These are phyloP conservation scores for Neodidymelliopsis sp. DNA, from an alignment of 2,329 filamentous ascomycete species.

Conservation along the genomic window DNA sequence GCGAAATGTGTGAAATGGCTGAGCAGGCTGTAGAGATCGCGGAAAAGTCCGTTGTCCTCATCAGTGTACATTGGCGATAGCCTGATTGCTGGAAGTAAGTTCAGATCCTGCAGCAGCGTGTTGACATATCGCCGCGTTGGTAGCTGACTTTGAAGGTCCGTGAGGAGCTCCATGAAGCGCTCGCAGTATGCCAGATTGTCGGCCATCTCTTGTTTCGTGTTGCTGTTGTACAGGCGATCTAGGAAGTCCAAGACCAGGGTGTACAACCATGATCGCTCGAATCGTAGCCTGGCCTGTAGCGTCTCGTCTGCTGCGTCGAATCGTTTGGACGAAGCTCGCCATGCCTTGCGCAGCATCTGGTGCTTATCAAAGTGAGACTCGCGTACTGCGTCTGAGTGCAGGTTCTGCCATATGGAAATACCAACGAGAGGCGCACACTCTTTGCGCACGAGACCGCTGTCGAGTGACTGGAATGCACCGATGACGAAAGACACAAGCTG, in stretches of 20 bases:
- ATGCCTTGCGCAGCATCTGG: conserved; percentile 82
- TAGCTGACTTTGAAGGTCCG: conserved; percentile 89
- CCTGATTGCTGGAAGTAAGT: conserved; percentile 78
- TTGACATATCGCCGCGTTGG: conserved; percentile 95
- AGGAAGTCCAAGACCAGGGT: conserved; percentile 85
- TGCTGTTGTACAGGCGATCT: conserved; percentile 68
- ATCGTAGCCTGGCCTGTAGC: conserved; percentile 79
- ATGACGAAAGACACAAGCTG: conserved; percentile 92
- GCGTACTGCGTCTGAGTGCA: conserved; percentile 78
- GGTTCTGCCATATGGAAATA: conserved; percentile 94
- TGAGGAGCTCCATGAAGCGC: conserved; percentile 88
- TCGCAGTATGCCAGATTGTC: conserved; percentile 84
- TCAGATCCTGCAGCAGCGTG: conserved; percentile 82
- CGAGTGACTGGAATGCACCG: conserved; percentile 90
- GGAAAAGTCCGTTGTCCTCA: conserved; percentile 76
- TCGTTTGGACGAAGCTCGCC: conserved; percentile 85
- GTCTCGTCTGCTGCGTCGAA: conserved; percentile 86
- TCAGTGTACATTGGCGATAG: conserved; percentile 81
- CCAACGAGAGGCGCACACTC: conserved; percentile 96
- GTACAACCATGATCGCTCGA: conserved; percentile 94
- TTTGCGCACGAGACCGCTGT: conserved; percentile 87
- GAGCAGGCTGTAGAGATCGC: conserved; percentile 81
- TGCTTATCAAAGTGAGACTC: conserved; percentile 76
- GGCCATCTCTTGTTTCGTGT: conserved; percentile 50
- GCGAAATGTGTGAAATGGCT: conserved; percentile 88